A percentile compares a stretch with the other conserved stretches of the same genome.
phyloP scores from a whole-genome alignment of 345 rosid genomes.

The Eucalyptus pauciflora region DNA sequence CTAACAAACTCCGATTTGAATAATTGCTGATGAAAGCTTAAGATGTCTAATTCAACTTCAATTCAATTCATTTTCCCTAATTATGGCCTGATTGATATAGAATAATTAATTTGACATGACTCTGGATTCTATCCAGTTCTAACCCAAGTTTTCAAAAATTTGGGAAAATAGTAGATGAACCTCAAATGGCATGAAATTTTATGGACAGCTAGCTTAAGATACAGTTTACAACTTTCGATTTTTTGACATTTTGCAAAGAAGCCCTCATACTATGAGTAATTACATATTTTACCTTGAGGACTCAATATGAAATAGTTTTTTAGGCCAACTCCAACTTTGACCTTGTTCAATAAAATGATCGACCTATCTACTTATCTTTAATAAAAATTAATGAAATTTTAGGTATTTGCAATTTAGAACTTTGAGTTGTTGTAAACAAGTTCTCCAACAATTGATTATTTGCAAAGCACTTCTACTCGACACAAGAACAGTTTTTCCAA shows the following conservation, averaged over 20 bases:
- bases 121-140: neutral
- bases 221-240: neutral
- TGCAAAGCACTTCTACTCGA: too few species aligned
- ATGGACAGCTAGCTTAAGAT: neutral
- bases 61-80: neutral
- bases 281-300: neutral
- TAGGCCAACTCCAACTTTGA: neutral
- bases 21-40: neutral
- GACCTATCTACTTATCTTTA: neutral
- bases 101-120: neutral
- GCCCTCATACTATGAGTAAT: neutral
- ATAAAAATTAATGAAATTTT: neutral
- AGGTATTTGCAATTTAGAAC: neutral
- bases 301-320: neutral
- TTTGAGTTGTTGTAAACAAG: neutral
- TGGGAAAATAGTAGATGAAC: neutral
- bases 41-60: neutral
- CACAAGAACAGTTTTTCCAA: too few species aligned
- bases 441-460: too few species aligned
- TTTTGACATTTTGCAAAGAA: too few species aligned
- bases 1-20: neutral
- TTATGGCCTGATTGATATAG: neutral
- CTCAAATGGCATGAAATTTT: neutral
- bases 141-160: neutral
- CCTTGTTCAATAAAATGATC: neutral